Evolutionary conservation across 2,329 filamentous ascomycete genomes (phyloP), one percentile per base, ranked within the genome.

Genomic region (Hymenoscyphus linearis): DNA sequence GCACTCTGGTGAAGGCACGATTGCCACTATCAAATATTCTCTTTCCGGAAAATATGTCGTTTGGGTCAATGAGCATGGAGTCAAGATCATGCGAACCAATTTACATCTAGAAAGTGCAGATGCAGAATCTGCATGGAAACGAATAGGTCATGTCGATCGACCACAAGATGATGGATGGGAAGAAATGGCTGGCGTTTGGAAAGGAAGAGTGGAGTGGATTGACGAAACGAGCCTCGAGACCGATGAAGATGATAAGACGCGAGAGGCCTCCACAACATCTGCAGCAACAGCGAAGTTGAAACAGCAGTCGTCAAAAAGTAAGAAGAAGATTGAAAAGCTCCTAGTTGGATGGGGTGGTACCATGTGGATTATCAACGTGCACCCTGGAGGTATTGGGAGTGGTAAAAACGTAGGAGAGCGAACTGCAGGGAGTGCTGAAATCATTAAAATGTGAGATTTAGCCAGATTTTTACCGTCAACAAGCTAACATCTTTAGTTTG

Each of bases 101-200:
- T 72, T 96, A 22, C 85, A 93, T 67, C 80, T 97, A 4, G 91
- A 96, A 5, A 86, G 80, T 64, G 82, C 82, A 13, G 89, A 96
- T 70, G 78, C 82, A 1, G 93, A 97, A 16, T 87, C 89, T 66
- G 91, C 93, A 2, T 99, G 96, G 96, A 96, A 95, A 74, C 84
- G 93, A 10, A 91, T 99, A 65, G 93, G 91, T 26, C 93, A 98
- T 72, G 88, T 96, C 63, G 92, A 96, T 71, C 85, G 92, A 52
- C 95, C 95, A 1, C 90, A 91, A 69, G 89, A 89, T 4, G 86
- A 89, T 9, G 87, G 89, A 60, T 98, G 95, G 91, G 91, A 97
- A 67, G 92, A 96, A 50, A 97, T 99, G 93, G 93, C 93, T 0
- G 85, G 89, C 54, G 91, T 97, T 3, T 98, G 95, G 93, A 96